Conservation (phyloP, 768 basidiomycete species). For the Auriscalpium microsporum region DNA sequence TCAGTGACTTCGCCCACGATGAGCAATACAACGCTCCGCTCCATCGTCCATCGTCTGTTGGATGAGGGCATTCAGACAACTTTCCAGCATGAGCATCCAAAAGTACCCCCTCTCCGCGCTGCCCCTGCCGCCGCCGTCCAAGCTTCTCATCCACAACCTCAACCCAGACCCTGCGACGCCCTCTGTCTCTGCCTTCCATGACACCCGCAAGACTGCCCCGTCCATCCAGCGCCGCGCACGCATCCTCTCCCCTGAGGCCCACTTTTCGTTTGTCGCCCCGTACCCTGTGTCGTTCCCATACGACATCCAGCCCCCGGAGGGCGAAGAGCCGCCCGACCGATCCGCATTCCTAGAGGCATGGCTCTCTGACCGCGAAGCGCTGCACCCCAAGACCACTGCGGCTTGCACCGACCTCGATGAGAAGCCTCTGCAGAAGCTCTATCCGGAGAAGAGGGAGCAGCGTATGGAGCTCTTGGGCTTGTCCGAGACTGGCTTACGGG, state of each 20-base stretch:
- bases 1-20: no score
- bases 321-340: conserved; percentile 43
- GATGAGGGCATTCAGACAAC: neutral
- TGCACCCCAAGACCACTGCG: conserved; percentile 23
- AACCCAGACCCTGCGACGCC: conserved; percentile 55
- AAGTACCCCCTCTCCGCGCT: conserved; percentile 44
- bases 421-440: conserved; percentile 35
- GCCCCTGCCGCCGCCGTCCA: conserved; percentile 36
- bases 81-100: conserved; percentile 11
- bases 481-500: conserved; percentile 55
- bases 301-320: conserved; percentile 48
- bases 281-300: conserved; percentile 81
- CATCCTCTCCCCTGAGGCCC: conserved; percentile 45
- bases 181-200: conserved; percentile 41
- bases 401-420: conserved; percentile 18
- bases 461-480: conserved; percentile 61
- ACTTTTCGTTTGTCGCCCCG: conserved; percentile 79
- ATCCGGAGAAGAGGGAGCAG: conserved; percentile 40
- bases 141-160: conserved; percentile 35
- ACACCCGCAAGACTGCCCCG: conserved; percentile 43
- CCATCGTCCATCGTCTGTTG: neutral
- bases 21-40: no score
- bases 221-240: conserved; percentile 65
- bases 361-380: conserved; percentile 59
- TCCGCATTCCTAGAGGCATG: conserved; percentile 67